Evolutionary conservation across 768 basidiomycete genomes (phyloP), one percentile per base, ranked within the genome.

Genomic region (Tulasnella sp.): DNA sequence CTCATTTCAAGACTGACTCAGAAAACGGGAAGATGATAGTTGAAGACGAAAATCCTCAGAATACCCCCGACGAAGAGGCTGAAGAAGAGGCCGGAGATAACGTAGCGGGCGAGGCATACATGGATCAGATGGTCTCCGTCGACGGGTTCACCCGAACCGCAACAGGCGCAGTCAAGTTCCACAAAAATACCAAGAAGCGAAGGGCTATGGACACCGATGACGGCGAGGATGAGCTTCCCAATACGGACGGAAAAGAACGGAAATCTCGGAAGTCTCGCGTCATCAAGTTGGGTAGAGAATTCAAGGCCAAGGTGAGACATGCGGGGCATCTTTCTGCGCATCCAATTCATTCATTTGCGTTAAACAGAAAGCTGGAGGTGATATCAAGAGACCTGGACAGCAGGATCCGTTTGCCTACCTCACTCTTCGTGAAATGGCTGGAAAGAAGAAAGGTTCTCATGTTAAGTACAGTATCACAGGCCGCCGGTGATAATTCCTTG

Each of bases 141-240:
- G 97, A 98, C 83, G 97, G 96, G 29, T 95, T 95, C 85, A 92
- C 89, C 3, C 90, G 96, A 39, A 93, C 94, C 32, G 86, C 90
- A 0, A 90, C 90, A 79, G 98, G 98, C 6, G 90, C 89, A 75
- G 85, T 99, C 83, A 96, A 95, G 84, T 98, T 99, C 85, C 94
- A 98, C 86, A 98, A 98, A 84, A 92, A 97, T 82, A 98, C 95
- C 48, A 99, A 96, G 85, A 96, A 97, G 84, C 90, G 95, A 78
- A 85, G 95, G 79, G 88, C 92, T 73, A 91, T 90, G 74, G 89
- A 90, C 78, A 88, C 87, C 79, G 84, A 86, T n/a, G 83, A 93
- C 79, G 86, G 93, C 74, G 92, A 94, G 79, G 92, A 95, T 89
- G 93, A 86, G 35, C 93, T 95, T 79, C 88, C 83, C 0, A 73